Conservation (phyloP, 352 stramenopile genomes). For the Globisporangium sylvaticum region DNA sequence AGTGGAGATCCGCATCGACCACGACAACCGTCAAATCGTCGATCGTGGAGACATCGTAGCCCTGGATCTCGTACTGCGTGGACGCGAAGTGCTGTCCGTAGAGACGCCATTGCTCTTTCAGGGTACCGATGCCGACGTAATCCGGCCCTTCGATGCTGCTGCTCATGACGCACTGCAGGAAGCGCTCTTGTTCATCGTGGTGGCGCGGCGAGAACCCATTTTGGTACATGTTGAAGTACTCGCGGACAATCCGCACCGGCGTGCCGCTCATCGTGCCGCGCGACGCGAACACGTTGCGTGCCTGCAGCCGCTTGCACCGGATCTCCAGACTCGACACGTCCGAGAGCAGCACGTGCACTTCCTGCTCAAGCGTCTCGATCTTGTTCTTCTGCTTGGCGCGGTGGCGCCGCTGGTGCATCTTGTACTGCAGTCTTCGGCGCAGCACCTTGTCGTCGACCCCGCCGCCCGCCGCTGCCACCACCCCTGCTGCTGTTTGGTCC, state of each 20-base stretch:
- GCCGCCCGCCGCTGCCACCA: not conserved
- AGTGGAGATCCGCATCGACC: slow-evolving; percentile 34
- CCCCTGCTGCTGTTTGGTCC: not conserved
- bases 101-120: slow-evolving; percentile 51
- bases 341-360: slow-evolving; percentile 34
- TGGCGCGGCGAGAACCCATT: slow-evolving; percentile 29
- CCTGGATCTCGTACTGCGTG: slow-evolving; percentile 28
- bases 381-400: slow-evolving; percentile 62
- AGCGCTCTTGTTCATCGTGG: slow-evolving; percentile 34
- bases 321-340: slow-evolving; percentile 37
- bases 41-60: slow-evolving; percentile 28
- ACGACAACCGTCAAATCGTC: slow-evolving; percentile 44
- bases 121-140: slow-evolving; percentile 41
- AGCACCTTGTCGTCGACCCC: slow-evolving; percentile 33
- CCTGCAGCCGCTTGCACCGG: slow-evolving; percentile 24
- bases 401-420: slow-evolving; percentile 63
- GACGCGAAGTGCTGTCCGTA: slow-evolving; percentile 40
- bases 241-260: slow-evolving; percentile 32
- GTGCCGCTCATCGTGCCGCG: slow-evolving; percentile 24
- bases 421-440: slow-evolving; percentile 52
- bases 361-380: slow-evolving; percentile 30
- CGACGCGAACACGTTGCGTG: slow-evolving; percentile 31
- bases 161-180: slow-evolving; percentile 52
- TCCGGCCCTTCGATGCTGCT: slow-evolving; percentile 38
- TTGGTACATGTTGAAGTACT: slow-evolving; percentile 59